Evolutionary conservation across 805 yeast genomes (phyloP), one percentile per base, ranked within the genome.

Genomic region (Blastobotrys terrestris): DNA sequence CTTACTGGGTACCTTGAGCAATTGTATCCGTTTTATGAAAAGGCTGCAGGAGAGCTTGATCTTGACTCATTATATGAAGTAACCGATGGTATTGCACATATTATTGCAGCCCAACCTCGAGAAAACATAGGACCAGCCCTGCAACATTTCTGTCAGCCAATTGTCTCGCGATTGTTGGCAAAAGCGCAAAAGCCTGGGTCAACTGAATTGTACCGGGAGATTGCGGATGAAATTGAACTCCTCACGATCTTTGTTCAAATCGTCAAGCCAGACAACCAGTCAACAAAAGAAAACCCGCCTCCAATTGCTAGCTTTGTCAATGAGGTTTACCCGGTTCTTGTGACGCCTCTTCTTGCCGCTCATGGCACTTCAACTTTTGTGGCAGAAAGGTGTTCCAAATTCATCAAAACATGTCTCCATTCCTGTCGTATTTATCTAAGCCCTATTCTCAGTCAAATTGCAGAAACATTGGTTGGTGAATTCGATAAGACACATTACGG

Each of bases 31-130:
- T 82, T 94, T 55, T 92, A 89, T 68, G 78, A 79, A 49, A 75
- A 74, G 54, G 74, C 84, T 26, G 72, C 74, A 48, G 71, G 72
- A 39, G 65, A 73, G 26, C 70, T 90, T 41, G 95, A 87, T 61
- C 66, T 79, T 26, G 81, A 80, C 50, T 83, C 95, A 1, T 71
- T 85, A 42, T 81, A 81, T 63, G 95, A 91, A 64, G 78, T 91
- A 48, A 82, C 91, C 15, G 95, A 91, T 66, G 99, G 98, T 39
- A 76, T 94, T 55, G 91, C 95, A 3, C 87, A 89, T 58, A 85
- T 94, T 44, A 75, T 94, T 48, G 76, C 77, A 48, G 80, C 83
- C 49, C 83, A 82, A 55, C 71, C 71, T 20, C 58, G 60, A 14
- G 79, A 76, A 13, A 76, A 76, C 52, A 70, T 85, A 48, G 77